Evolutionary conservation across 2,329 filamentous ascomycete species (phyloP), one percentile per base, ranked within the genome.

Genomic region (Xylariaceae sp.): DNA sequence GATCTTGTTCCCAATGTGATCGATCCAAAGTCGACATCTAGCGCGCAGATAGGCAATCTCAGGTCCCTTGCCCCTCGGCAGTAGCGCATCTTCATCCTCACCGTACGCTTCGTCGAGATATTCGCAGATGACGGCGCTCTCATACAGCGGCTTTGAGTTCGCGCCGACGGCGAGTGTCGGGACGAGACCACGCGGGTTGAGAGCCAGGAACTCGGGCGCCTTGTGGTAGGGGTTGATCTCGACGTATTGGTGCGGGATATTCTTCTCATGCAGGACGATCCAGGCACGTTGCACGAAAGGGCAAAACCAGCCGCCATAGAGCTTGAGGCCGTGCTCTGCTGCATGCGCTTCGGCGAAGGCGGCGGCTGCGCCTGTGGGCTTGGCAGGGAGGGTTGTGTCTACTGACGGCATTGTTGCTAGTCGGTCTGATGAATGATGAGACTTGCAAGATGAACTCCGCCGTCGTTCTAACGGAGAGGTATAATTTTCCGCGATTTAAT

Each of bases 211-310:
- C 1, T 82, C 84, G 2, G 82, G 73, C 0, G 83, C 84, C 68
- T 92, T 92, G 72, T 86, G 77, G 76, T 92, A 92, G 0, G 89
- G 89, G 72, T 92, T 91, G 60, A 91, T 86, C 76, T 90, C 87
- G 64, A 89, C 78, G 71, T 90, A 90, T 74, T 92, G 85, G 71
- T 92, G 87, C 13, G 83, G 82, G 35, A 91, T 87, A 1, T 78
- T 74, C 72, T 92, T 92, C 71, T 92, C 88, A 67, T 86, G 81
- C 9, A 92, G 79, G 1, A 86, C 82, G 61, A 90, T 85, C 86
- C 88, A 91, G 11, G 81, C 80, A 15, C 88, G 81, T 75, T 92
- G 88, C 3, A 90, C 82, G 64, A 84, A 85, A 11, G 82, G 82
- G 65, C 82, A 93, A 78, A 90, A 91, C 88, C 88, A 92, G 64